Evolutionary conservation across 139 green algal species (phyloP).

Genomic region (Chlorella sorokiniana): DNA sequence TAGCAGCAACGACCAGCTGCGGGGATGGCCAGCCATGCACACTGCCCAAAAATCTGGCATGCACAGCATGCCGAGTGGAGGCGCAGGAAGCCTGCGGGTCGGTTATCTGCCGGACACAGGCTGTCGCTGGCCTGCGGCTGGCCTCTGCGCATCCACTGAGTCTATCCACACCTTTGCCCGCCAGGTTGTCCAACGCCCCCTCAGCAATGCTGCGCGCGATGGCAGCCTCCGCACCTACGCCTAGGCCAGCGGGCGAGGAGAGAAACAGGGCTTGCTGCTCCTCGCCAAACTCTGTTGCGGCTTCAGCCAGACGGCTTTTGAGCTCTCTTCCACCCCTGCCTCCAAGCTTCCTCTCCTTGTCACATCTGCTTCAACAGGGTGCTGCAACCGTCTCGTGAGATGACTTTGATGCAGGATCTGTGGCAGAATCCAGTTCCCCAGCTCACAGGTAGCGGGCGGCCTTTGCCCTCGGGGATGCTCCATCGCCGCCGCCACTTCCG

Average conservation of each 20-base stretch:
- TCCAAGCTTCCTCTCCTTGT: neutral
- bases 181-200: constrained; percentile 19
- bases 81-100: too few relatives aligned
- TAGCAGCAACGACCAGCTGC: neutral
- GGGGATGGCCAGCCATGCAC: neutral
- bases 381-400: too few relatives aligned
- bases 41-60: neutral
- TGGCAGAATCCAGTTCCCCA: too few relatives aligned
- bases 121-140: neutral
- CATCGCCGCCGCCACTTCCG: neutral
- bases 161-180: constrained; percentile 14
- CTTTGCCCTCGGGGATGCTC: neutral
- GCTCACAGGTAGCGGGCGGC: neutral
- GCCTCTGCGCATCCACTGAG: neutral
- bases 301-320: constrained; percentile 16
- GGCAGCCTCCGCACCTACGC: neutral
- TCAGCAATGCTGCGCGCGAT: neutral
- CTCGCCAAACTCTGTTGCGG: neutral
- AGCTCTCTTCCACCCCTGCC: neutral
- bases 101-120: too few relatives aligned
- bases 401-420: too few relatives aligned
- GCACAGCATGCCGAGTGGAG: too few relatives aligned
- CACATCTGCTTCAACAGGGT: neutral
- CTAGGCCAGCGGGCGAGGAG: constrained; percentile 11
- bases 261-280: constrained; percentile 18